These are phyloP conservation scores for Pseudogymnoascus sp. DNA, from an alignment of 2,329 filamentous ascomycete species.

Conservation along the genomic window DNA sequence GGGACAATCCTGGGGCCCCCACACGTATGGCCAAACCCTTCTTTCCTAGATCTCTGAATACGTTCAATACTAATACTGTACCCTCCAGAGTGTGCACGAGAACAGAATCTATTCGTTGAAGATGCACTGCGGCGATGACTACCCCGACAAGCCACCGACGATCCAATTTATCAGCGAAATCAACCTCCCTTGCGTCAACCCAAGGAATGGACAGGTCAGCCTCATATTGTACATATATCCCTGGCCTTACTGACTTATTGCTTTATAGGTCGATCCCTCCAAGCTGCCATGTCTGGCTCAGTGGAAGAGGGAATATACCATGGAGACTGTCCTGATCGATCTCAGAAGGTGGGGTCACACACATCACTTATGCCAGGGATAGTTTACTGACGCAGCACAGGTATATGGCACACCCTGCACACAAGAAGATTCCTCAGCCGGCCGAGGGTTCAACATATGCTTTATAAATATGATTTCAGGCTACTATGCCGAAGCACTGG, in stretches of 20 bases:
- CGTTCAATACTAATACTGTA: not conserved
- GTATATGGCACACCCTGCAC: slow-evolving; percentile 83
- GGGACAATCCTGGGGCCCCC: slow-evolving; percentile 95
- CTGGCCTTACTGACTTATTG: not conserved
- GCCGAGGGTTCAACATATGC: slow-evolving; percentile 68
- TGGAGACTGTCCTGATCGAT: slow-evolving; percentile 89
- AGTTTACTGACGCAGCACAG: slow-evolving; percentile 38
- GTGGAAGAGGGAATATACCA: slow-evolving; percentile 90
- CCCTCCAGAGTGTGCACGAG: slow-evolving; percentile 76
- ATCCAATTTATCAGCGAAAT: slow-evolving; percentile 92
- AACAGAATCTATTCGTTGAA: slow-evolving; percentile 98
- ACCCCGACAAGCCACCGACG: slow-evolving; percentile 81
- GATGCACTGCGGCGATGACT: slow-evolving; percentile 86
- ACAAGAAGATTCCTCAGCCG: slow-evolving; percentile 95
- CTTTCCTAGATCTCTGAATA: not conserved
- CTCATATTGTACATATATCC: not conserved
- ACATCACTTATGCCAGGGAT: slow-evolving; percentile 21
- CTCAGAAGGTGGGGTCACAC: slow-evolving; percentile 57
- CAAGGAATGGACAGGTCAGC: slow-evolving; percentile 63
- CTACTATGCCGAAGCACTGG: not conserved
- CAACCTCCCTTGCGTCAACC: slow-evolving; percentile 92
- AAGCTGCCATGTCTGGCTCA: slow-evolving; percentile 78
- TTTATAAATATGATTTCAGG: slow-evolving; percentile 13
- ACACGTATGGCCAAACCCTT: slow-evolving; percentile 60
- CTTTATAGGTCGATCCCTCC: slow-evolving; percentile 63